phyloP scores from a whole-genome alignment of 371 early-diverging fungal genomes.

The Mortierella sp. region DNA sequence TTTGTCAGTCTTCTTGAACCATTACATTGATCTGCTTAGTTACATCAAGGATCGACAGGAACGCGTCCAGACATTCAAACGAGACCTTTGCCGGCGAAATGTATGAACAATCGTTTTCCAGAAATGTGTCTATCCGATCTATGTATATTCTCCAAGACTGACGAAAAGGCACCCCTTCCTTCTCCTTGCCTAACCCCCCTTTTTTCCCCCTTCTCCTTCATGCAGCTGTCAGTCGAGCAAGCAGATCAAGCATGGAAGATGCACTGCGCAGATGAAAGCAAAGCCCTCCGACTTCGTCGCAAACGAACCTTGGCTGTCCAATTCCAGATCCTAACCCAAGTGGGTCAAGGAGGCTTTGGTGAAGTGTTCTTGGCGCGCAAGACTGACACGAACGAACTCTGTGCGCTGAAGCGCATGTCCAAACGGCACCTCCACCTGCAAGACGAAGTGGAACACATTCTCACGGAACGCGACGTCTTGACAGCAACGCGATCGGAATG shows the following conservation, averaged over 20 bases:
- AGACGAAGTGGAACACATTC: conserved; percentile 75
- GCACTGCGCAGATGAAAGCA: conserved; percentile 64
- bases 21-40: conserved; percentile 78
- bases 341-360: conserved; percentile 91
- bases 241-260: conserved; percentile 61
- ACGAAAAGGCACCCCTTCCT: too few species aligned
- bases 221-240: conserved; percentile 55
- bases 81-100: conserved; percentile 40
- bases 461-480: conserved; percentile 85
- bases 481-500: conserved; percentile 68
- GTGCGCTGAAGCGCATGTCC: conserved; percentile 86
- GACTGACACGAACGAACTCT: conserved; percentile 79
- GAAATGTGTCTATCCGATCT: not conserved
- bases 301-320: conserved; percentile 68
- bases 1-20: conserved; percentile 83
- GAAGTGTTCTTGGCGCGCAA: conserved; percentile 76
- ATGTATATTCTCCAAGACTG: too few species aligned
- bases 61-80: conserved; percentile 67
- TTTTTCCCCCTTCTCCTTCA: too few species aligned
- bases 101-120: conserved; percentile 12
- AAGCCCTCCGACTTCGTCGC: conserved; percentile 69
- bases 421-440: conserved; percentile 77
- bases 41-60: conserved; percentile 73
- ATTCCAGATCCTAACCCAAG: conserved; percentile 79
- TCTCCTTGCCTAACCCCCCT: too few species aligned